phyloP scores from a whole-genome alignment of 805 yeast genomes.

The Lipomyces mesembrius region DNA sequence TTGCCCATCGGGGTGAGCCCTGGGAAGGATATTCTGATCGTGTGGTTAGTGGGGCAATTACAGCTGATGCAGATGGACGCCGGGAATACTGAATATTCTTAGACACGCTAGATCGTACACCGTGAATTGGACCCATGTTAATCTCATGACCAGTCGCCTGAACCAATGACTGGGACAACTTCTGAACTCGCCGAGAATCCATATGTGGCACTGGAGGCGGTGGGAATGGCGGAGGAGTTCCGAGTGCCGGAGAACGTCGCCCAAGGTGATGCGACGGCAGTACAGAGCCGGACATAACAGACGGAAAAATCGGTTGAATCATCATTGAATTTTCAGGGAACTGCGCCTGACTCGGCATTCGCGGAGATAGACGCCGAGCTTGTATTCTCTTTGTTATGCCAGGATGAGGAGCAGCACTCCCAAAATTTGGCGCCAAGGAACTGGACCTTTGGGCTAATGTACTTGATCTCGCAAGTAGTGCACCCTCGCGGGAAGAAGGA shows the following conservation, averaged over 20 bases:
- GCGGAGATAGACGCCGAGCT: neutral
- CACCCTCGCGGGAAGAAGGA: neutral
- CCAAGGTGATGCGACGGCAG: neutral
- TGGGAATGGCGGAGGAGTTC: neutral
- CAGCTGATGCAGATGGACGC: neutral
- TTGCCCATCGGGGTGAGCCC: neutral
- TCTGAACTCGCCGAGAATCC: neutral
- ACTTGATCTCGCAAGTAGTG: neutral
- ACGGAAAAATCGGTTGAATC: neutral
- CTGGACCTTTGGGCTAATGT: neutral
- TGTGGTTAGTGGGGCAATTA: neutral
- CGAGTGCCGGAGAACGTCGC: neutral
- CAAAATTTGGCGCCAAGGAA: neutral
- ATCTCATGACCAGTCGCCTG: neutral
- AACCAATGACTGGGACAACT: neutral
- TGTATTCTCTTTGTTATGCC: neutral
- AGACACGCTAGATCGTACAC: neutral
- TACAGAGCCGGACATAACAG: neutral
- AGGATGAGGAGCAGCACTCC: neutral
- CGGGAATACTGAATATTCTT: neutral
- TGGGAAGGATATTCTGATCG: neutral
- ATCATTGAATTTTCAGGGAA: neutral
- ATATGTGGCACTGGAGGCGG: neutral
- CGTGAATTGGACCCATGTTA: neutral
- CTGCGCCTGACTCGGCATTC: neutral